Conservation (phyloP, 306 rosid genomes). For the Boehmeria nivea region DNA sequence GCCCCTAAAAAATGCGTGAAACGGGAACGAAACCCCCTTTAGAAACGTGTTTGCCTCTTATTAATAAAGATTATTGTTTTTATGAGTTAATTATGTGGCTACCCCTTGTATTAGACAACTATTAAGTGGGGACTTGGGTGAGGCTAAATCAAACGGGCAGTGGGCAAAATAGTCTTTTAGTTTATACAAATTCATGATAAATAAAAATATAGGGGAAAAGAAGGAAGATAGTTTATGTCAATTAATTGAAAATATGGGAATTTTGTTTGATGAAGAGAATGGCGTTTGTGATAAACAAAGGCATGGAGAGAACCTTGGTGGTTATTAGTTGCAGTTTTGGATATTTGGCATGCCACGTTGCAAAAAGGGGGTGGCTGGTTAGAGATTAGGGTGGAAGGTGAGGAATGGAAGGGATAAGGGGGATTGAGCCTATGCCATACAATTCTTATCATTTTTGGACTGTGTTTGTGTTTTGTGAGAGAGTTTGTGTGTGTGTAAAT, state of each 20-base stretch:
- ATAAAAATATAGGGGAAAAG: neutral
- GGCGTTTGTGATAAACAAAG: constrained; percentile 33
- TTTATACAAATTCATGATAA: neutral
- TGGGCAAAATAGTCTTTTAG: constrained; percentile 41
- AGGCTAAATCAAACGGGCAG: constrained; percentile 3
- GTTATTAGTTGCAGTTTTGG: constrained; percentile 41
- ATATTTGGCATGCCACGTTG: constrained; percentile 66
- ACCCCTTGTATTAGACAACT: constrained; percentile 44
- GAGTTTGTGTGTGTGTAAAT: neutral
- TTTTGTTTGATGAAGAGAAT: constrained; percentile 36
- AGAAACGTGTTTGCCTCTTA: no score
- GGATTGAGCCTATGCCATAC: constrained; percentile 34
- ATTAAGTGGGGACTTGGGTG: constrained; percentile 16
- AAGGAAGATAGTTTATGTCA: neutral
- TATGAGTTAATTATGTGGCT: constrained; percentile 42
- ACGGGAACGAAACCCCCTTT: no score
- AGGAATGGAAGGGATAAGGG: constrained; percentile 52
- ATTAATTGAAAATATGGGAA: constrained; percentile 23
- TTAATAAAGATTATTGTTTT: constrained; percentile 21
- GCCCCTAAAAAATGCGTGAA: no score
- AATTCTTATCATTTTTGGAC: constrained; percentile 38
- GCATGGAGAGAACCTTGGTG: no score
- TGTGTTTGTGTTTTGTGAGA: neutral
- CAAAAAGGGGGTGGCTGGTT: constrained; percentile 48
- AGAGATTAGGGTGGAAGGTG: constrained; percentile 77